Evolutionary conservation across 2,329 filamentous ascomycete species (phyloP).

Genomic region (Aspergillus viridinutans): DNA sequence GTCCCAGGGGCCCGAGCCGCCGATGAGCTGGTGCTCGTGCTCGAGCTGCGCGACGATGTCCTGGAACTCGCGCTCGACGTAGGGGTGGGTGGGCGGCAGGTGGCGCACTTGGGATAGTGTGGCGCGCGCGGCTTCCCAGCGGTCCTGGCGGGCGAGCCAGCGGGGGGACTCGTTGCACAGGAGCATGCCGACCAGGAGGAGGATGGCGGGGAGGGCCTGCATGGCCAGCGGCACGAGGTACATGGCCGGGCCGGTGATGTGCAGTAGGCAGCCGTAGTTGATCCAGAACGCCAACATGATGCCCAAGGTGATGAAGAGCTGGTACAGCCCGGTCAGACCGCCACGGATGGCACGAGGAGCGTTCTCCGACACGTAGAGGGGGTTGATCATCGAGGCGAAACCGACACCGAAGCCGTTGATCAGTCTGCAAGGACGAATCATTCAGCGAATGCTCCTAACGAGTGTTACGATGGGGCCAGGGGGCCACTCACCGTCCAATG

Average conservation of each 20-base stretch:
- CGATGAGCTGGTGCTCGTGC: slow-evolving; percentile 55
- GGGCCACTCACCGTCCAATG: slow-evolving; percentile 52
- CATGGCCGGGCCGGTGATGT: slow-evolving; percentile 46
- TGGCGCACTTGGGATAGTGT: slow-evolving; percentile 57
- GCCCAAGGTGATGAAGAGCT: slow-evolving; percentile 51
- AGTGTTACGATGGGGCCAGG: neutral
- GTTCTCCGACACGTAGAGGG: slow-evolving; percentile 60
- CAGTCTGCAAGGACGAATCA: slow-evolving; percentile 25
- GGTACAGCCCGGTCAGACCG: slow-evolving; percentile 57
- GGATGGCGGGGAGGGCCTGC: slow-evolving; percentile 60
- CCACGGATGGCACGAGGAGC: slow-evolving; percentile 57
- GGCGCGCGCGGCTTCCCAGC: slow-evolving; percentile 60
- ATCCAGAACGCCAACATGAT: slow-evolving; percentile 49
- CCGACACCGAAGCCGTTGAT: slow-evolving; percentile 51
- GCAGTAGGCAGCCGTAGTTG: slow-evolving; percentile 52
- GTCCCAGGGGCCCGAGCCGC: slow-evolving; percentile 51
- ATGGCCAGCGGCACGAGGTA: slow-evolving; percentile 62
- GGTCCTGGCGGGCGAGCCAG: slow-evolving; percentile 63
- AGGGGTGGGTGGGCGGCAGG: slow-evolving; percentile 50
- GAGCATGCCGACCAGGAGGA: slow-evolving; percentile 59
- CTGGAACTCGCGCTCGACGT: slow-evolving; percentile 56
- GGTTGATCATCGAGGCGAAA: slow-evolving; percentile 54
- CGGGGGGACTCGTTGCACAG: slow-evolving; percentile 63
- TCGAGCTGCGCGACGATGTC: slow-evolving; percentile 62
- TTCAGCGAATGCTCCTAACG: neutral